Evolutionary conservation across 331 rosid genomes (phyloP).

Genomic region (Saraca asoca): DNA sequence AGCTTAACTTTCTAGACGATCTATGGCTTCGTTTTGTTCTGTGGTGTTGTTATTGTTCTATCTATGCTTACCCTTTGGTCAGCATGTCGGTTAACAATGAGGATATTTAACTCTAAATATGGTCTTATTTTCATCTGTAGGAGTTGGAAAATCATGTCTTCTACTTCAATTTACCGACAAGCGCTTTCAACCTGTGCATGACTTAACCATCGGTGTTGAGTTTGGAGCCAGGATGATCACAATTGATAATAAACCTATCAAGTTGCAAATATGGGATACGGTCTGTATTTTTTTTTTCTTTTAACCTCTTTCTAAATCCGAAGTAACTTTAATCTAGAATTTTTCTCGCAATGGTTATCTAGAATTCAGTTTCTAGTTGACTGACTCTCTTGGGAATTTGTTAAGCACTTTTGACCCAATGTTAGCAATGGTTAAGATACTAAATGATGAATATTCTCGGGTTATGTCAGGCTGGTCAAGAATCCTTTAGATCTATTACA

Average conservation of each 20-base stretch:
- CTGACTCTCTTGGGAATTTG: constrained; percentile 5
- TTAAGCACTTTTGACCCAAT: background rate
- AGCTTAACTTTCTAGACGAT: background rate
- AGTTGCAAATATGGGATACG: constrained; percentile 99
- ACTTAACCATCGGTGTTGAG: constrained; percentile 96
- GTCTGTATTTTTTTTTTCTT: constrained; percentile 42
- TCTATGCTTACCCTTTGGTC: background rate
- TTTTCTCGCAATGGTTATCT: background rate
- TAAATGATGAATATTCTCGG: constrained; percentile 21
- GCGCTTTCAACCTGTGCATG: constrained; percentile 98
- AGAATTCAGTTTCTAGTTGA: constrained; percentile 13
- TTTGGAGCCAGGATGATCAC: constrained; percentile 99
- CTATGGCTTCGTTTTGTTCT: background rate
- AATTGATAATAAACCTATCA: constrained; percentile 92
- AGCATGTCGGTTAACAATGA: background rate
- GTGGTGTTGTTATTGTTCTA: background rate
- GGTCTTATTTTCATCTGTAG: constrained; percentile 38
- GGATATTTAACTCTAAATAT: background rate
- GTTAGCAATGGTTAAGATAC: constrained; percentile 15
- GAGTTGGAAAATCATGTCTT: constrained; percentile 98
- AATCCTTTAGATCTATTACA: constrained; percentile 95
- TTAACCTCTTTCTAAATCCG: no score
- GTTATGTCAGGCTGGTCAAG: constrained; percentile 91
- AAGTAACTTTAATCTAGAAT: no score
- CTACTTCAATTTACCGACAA: constrained; percentile 97